Conservation (phyloP, 2,329 filamentous ascomycete species). For the Xylariomycetidae sp. region DNA sequence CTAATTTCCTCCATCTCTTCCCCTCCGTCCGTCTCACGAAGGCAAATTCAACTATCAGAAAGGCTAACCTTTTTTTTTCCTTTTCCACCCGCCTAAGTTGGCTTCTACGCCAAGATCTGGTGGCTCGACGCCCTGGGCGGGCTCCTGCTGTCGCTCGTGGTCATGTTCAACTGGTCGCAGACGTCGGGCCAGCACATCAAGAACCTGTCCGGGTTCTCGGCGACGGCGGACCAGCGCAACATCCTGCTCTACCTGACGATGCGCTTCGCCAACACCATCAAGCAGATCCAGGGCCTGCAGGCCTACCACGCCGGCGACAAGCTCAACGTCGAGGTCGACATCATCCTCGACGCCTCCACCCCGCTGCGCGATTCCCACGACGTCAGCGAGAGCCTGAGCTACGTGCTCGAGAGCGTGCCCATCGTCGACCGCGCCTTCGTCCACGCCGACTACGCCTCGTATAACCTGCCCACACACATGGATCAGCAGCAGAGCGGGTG, state of each 20-base stretch:
- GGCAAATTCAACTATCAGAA: too few species aligned
- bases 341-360: constrained; percentile 73
- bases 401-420: constrained; percentile 79
- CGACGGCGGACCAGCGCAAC: constrained; percentile 76
- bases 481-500: constrained; percentile 29
- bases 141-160: constrained; percentile 69
- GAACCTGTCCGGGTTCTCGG: constrained; percentile 74
- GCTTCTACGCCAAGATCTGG: constrained; percentile 73
- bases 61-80: too few species aligned
- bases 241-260: constrained; percentile 86
- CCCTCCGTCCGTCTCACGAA: not conserved
- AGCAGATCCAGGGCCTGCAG: constrained; percentile 77
- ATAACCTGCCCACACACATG: constrained; percentile 59
- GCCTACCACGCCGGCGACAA: constrained; percentile 85
- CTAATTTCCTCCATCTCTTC: too few species aligned
- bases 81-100: too few species aligned
- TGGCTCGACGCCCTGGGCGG: constrained; percentile 80
- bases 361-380: constrained; percentile 78
- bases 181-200: constrained; percentile 74
- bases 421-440: constrained; percentile 71
- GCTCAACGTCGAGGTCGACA: constrained; percentile 78
- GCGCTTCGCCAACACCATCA: constrained; percentile 85
- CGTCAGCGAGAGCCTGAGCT: constrained; percentile 62
- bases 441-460: constrained; percentile 60
- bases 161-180: constrained; percentile 73